Percentiles rank a stretch among this genome's conserved stretches.
Evolutionary conservation across 2,329 filamentous ascomycete species (phyloP).

Genomic region (Pseudovirgaria hyperparasitica): DNA sequence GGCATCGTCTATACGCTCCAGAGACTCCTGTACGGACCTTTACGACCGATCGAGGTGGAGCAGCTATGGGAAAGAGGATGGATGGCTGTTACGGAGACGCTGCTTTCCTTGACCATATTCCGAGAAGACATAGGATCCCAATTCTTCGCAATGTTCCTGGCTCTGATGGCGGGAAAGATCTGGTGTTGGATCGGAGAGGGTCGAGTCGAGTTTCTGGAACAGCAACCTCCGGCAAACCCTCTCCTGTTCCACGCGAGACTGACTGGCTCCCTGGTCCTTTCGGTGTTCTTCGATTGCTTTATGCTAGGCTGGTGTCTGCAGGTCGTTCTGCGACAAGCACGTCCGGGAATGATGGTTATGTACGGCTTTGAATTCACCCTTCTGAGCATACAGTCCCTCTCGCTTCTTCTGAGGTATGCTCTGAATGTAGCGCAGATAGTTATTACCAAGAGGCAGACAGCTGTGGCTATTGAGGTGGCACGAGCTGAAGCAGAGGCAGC

Average conservation of each 20-base stretch:
- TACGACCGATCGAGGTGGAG: slow-evolving; percentile 90
- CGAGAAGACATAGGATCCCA: slow-evolving; percentile 86
- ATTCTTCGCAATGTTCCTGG: slow-evolving; percentile 94
- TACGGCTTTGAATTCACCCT: slow-evolving; percentile 97
- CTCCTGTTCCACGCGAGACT: slow-evolving; percentile 77
- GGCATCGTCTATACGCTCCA: slow-evolving; percentile 78
- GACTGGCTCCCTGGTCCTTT: slow-evolving; percentile 63
- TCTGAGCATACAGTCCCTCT: slow-evolving; percentile 64
- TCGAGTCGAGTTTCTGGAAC: slow-evolving; percentile 84
- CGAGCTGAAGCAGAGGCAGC: slow-evolving; percentile 58
- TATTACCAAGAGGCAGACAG: slow-evolving; percentile 62
- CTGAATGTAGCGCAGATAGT: slow-evolving; percentile 67
- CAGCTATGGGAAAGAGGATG: slow-evolving; percentile 95
- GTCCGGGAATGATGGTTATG: slow-evolving; percentile 99
- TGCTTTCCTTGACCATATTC: slow-evolving; percentile 96
- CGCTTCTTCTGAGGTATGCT: slow-evolving; percentile 66
- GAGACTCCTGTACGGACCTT: slow-evolving; percentile 74
- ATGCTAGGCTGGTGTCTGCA: slow-evolving; percentile 72
- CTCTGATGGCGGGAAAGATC: slow-evolving; percentile 83
- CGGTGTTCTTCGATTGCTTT: slow-evolving; percentile 64
- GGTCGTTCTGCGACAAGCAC: slow-evolving; percentile 72
- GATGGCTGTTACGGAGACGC: slow-evolving; percentile 96
- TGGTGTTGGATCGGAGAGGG: slow-evolving; percentile 99
- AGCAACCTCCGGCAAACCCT: slow-evolving; percentile 84
- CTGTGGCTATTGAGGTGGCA: slow-evolving; percentile 24